Conservation (phyloP, 2,329 filamentous ascomycete species). For the Clarireedia monteithiana region DNA sequence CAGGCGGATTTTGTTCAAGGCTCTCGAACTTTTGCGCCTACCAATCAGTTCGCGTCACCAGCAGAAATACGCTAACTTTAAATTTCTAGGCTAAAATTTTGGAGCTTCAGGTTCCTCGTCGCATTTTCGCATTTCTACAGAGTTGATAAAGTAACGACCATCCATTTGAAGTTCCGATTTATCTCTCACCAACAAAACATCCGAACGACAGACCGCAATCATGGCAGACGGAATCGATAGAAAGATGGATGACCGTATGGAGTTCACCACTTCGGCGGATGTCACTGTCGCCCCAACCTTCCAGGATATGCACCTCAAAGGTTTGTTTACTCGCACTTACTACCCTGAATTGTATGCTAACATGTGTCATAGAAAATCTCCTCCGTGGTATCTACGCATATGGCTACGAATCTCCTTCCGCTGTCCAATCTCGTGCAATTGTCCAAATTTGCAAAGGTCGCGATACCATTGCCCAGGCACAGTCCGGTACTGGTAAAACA, state of each 20-base stretch:
- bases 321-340: conserved; percentile 31
- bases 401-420: conserved; percentile 95
- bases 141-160: background rate
- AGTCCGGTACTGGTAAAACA: conserved; percentile 95
- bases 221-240: conserved; percentile 93
- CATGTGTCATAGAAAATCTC: conserved; percentile 61
- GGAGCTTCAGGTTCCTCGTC: conserved; percentile 4
- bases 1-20: conserved; percentile 1
- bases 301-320: conserved; percentile 88
- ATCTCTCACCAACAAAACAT: conserved; percentile 2
- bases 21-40: conserved; percentile 12
- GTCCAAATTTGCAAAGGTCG: conserved; percentile 98
- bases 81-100: conserved; percentile 15
- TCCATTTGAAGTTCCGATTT: background rate
- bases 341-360: background rate
- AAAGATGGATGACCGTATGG: conserved; percentile 92
- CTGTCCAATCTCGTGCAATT: conserved; percentile 95
- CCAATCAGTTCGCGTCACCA: conserved; percentile 18
- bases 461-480: conserved; percentile 96
- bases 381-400: conserved; percentile 97
- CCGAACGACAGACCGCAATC: conserved; percentile 18
- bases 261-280: conserved; percentile 97
- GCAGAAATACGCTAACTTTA: conserved; percentile 9
- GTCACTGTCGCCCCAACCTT: conserved; percentile 92
- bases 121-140: background rate